Base-by-base conservation (phyloP, 495 filamentous ascomycete genomes). In the Cercophora scortea region DNA sequence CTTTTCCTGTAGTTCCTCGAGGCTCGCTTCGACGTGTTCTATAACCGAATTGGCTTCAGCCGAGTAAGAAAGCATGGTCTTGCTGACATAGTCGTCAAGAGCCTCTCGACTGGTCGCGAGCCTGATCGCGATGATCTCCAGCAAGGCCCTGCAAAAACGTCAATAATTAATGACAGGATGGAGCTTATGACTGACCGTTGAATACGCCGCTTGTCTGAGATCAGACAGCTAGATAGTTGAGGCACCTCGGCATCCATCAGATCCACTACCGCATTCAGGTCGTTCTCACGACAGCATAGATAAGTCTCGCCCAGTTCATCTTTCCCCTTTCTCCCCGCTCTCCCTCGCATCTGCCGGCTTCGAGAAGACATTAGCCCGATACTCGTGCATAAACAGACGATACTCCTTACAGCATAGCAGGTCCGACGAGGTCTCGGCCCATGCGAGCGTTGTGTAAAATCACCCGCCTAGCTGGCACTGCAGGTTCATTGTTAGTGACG, bases 261-360 rank as follows among this genome's bases (percentile, higher is more conserved):
- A 47, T 87, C 78, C 46, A 83, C 78, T 6, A 89, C 85, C 3
- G 75, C 79, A 59, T 85, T 80, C 36, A 91, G 60, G 57, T 91
- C 88, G n/a, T 71, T 65, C 54, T 79, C 78, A 15, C 82, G 78
- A 58, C 87, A 90, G 52, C 87, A 89, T 4, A 93, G 68, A 61
- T 87, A 91, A 16, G 85, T 90, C 69, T 91, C 88, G 6, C 88
- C 88, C 42, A 85, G 67, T 19, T 88, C 85, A 51, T 91, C 88
- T 54, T 89, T 90, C 11, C 88, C 88, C 63, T 90, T 90, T 51
- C 88, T 82, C 25, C 88, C 88, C 18, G 88, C 88, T 51, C 88
- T 79, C 11, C 88, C 88, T 58, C 87, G 81, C 88, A 91, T 93
- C 68, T 93, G 88, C 38, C 87, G 80, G 9, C 25, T 84, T 86